phyloP scores from a whole-genome alignment of 2,329 filamentous ascomycete genomes.

The Calonectria hawksworthii region DNA sequence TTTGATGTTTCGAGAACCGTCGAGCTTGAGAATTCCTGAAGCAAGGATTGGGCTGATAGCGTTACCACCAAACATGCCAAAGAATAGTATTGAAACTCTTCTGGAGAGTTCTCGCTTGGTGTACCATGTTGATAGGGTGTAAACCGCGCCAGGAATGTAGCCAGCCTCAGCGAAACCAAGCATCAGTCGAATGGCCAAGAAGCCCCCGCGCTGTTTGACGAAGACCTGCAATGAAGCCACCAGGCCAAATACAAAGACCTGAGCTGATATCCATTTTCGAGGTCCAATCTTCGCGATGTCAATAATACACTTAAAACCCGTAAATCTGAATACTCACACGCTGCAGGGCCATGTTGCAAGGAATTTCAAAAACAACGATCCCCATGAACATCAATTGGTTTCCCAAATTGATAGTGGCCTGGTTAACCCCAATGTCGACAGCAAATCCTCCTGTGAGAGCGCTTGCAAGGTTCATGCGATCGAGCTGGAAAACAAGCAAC shows the following conservation, averaged over 20 bases:
- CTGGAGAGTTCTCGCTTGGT: conserved; percentile 59
- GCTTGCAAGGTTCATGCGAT: conserved; percentile 66
- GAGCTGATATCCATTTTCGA: conserved; percentile 62
- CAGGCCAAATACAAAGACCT: conserved; percentile 63
- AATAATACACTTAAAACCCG: not conserved
- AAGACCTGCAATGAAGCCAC: conserved; percentile 61
- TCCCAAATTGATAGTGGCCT: conserved; percentile 64
- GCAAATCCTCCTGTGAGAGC: conserved; percentile 64
- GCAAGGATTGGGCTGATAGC: conserved; percentile 64
- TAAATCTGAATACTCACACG: conserved; percentile 30
- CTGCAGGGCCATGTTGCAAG: conserved; percentile 62
- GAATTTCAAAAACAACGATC: conserved; percentile 65
- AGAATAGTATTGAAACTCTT: conserved; percentile 65
- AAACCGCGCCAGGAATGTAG: conserved; percentile 66
- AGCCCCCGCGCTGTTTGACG: conserved; percentile 58
- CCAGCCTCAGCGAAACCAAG: conserved; percentile 65
- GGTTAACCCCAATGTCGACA: conserved; percentile 56
- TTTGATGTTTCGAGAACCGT: conserved; percentile 54
- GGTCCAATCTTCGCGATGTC: conserved; percentile 55
- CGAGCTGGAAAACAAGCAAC: conserved; percentile 65
- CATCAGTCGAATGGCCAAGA: conserved; percentile 58
- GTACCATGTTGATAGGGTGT: conserved; percentile 67
- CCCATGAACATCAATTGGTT: conserved; percentile 68
- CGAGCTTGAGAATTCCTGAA: conserved; percentile 61
- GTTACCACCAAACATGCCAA: conserved; percentile 67